Evolutionary conservation across 2,329 filamentous ascomycete species (phyloP), one percentile per base, ranked within the genome.

Genomic region (Fusarium sp.): DNA sequence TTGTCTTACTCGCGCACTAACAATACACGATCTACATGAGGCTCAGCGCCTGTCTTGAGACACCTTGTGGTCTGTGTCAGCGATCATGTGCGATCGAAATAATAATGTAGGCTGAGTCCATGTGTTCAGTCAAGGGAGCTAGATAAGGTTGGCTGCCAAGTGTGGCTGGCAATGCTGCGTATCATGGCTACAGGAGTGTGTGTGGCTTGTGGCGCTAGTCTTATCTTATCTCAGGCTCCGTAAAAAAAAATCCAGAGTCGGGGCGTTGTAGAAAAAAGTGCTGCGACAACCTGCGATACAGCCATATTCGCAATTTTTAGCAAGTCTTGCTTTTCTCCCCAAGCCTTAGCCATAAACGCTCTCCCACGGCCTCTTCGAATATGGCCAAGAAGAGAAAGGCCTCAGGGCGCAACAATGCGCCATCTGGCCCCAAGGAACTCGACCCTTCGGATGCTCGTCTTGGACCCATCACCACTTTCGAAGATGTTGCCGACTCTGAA

Each of bases 401-500:
- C 1, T 81, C 84, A 22, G 81, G 83, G 61, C 81, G 73, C 63
- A 69, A 72, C 47, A 68, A 77, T 29, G 78, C 75, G 58, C 76
- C 81, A 19, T 78, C 77, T 8, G 85, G 83, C 4, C 84, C 85
- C 4, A 81, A 80, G 59, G 85, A 87, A 31, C 72, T 85, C 58
- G 78, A 88, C 71, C 72, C 80, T 43, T 77, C 79, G 29, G 87
- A 88, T 62, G 85, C 88, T 32, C 86, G 87, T 48, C 83, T 93
- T 13, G 83, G 82, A 24, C 80, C 80, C 22, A 80, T 88, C 69
- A 81, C 76, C 42, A 88, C 86, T 3, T 94, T 85, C 76, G 88
- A 94, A 76, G 92, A 96, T 77, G 89, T 99, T 69, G 92, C 93
- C 65, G 90, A 97, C 75, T 96, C 93, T 1, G 92, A 97, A 75